Evolutionary conservation across 2,329 filamentous ascomycete genomes (phyloP), one percentile per base, ranked within the genome.

Genomic region (Diaporthe ampelina): DNA sequence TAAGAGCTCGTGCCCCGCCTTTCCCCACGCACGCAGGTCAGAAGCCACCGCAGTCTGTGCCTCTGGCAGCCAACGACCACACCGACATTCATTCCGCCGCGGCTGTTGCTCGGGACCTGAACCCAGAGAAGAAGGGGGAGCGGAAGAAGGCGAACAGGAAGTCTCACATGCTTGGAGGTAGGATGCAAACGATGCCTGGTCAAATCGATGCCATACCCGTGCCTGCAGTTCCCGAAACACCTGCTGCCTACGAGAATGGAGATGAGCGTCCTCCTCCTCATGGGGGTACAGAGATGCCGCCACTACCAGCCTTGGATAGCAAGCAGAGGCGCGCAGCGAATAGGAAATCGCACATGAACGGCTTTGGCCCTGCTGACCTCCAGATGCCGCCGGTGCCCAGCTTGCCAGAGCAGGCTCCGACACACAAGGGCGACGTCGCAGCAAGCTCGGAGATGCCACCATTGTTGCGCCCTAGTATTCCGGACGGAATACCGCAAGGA

Each of bases 101-200:
- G n/a, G 32, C 57, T 54, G n/a, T 45, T 72, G 13, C 56, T 40
- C 56, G 45, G 9, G 37, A 59, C 24, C 11, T 52, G 45, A 54
- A 19, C 1, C 32, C 9, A 45, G 45, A 72, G 29, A 37, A 54
- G 29, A 37, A 54, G 45, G 45, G 37, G 35, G 21, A 45, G n/a
- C 24, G n/a, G 32, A 63, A 35, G 35, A 72, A 56, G 58, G n/a
- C n/a, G 57, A 72, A 72, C 24, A 72, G 70, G 29, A 63, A 72
- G 26, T 72, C 70, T 5, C 69, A 40, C 7, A 35, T 72, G 19
- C 24, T 54, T 1, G 43, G 45, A 17, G 57, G 70, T 26, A 56
- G 24, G 70, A 35, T 63, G 24, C 57, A 35, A 17, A 24, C 19
- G 5, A 45, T 72, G 19, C 17, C 24, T 24, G 70, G 45, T 15